Base-by-base conservation (phyloP, 441 rosid genomes). In the Bocquillonia castaneifolia region DNA sequence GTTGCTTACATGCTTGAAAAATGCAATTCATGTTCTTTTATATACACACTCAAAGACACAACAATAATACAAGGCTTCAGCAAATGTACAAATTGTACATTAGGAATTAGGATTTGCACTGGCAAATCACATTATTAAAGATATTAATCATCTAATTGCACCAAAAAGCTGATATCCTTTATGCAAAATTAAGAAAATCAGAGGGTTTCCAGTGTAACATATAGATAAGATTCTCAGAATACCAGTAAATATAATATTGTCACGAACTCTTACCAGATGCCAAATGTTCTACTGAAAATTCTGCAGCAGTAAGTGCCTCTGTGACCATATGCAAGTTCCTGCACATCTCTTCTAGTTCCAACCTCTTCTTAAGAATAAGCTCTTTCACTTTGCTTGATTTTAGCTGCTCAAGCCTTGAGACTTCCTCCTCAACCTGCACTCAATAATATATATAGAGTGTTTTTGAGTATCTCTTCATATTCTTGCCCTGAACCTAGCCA, bases 341-440 rank as follows among this genome's bases (percentile, higher is more conserved):
- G 80, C 92, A 88, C 18, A 85, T 85, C 59, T 89, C 98, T 72
- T 87, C 93, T 39, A 93, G 81, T 69, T 85, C 98, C 18, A 82
- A 66, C 77, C 77, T 81, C 92, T 85, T 91, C 82, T 83, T 89
- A 45, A 84, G 75, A 71, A 91, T 81, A 76, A 89, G 77, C 70
- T 93, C 96, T 75, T 86, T 89, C 86, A 93, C 77, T 83, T 85
- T 93, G 67, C 83, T 81, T 63, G 80, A 79, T 80, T 89, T 93
- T 13, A 91, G 80, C 82, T 83, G 81, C 75, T 86, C 85, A 39
- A 91, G 86, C 71, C 95, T 85, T 52, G 53, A 66, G 63, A 89
- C 92, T 85, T 93, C 97, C 29, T 75, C 88, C 81, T 89, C 95
- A 63, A 85, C 89, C 96, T 89, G 77, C n/a, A 7, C 1, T 64